Evolutionary conservation across 768 basidiomycete genomes (phyloP).

Genomic region (Hygrocybe punicea): DNA sequence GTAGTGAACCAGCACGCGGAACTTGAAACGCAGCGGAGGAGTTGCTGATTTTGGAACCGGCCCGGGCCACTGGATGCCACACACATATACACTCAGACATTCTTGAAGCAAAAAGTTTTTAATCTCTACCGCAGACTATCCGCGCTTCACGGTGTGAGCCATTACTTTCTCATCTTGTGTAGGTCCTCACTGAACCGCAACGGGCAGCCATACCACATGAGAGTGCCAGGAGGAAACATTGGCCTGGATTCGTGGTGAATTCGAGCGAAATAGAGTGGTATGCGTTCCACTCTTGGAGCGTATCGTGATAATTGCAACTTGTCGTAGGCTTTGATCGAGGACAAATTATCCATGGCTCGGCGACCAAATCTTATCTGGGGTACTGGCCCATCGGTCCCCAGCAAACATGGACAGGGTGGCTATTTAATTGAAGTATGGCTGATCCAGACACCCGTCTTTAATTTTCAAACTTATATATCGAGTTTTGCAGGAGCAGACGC

Average conservation of each 20-base stretch:
- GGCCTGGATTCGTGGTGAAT: slow-evolving; percentile 67
- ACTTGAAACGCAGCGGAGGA: neutral
- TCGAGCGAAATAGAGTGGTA: slow-evolving; percentile 62
- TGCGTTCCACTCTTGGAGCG: slow-evolving; percentile 15
- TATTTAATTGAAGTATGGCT: no score
- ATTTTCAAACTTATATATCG: no score
- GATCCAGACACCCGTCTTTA: no score
- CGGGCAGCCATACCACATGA: slow-evolving; percentile 59
- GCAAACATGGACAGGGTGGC: neutral
- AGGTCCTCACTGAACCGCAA: neutral
- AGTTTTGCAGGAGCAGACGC: no score
- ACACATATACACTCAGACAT: slow-evolving; percentile 57
- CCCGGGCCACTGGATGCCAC: neutral
- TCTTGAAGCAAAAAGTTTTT: slow-evolving; percentile 60
- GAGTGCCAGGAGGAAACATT: slow-evolving; percentile 62
- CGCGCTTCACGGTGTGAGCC: slow-evolving; percentile 62
- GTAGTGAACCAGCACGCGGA: neutral
- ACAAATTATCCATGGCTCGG: slow-evolving; percentile 50
- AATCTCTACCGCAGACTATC: slow-evolving; percentile 64
- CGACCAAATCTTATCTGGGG: slow-evolving; percentile 52
- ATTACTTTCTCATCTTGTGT: slow-evolving; percentile 3
- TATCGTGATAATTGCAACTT: neutral
- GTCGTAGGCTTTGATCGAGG: slow-evolving; percentile 55
- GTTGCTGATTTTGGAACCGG: neutral
- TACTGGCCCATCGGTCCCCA: neutral